Evolutionary conservation across 768 basidiomycete species (phyloP), one percentile per base, ranked within the genome.

Genomic region (Leccinum longicurvipes): DNA sequence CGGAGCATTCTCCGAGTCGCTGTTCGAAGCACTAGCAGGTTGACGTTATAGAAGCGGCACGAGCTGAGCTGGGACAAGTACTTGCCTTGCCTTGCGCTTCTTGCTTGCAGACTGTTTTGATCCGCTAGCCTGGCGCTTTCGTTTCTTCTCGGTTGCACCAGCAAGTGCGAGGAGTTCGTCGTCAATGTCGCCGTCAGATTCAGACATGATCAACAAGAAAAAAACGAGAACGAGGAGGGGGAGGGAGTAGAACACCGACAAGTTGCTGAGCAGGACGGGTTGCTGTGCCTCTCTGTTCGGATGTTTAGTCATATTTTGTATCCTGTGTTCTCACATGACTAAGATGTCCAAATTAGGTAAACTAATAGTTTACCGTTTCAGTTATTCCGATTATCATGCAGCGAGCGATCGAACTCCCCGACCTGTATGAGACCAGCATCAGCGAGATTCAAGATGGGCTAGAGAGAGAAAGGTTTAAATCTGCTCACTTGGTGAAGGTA

Each of bases 141-240:
- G 85, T 69, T 85, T 87, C 67, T 87, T 85, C 50, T 82, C 75
- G 31, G 74, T 76, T 1, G 82, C 87, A 1, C 86, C 90, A 0
- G 88, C 88, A 44, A 94, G 86, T 64, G 82, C 89, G 42, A 93
- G 84, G 25, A 93, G 83, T 67, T 93, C 88, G 63, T 90, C 87
- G 65, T 76, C 76, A 46, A 82, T 74, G 60, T 82, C 74, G 27
- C 76, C 76, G 63, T 81, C 78, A 45, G 77, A 74, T 68, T 80
- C 80, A 41, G 80, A 79, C 79, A 81, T 79, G 57, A 58, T 59
- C 19, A 51, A 47, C 6, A 41, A 41, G 51, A 44, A 57, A 46
- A 32, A 24, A 42, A 27, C 25, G 46, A 44, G 50, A 36, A 45
- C 8, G 25, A 50, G 8, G 45, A 51, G 27, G n/a, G 19, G 24